Percentiles rank a stretch among this genome's conserved stretches.
Evolutionary conservation across 2,329 filamentous ascomycete species (phyloP).

Genomic region (Hawksworthiomyces lignivorus): DNA sequence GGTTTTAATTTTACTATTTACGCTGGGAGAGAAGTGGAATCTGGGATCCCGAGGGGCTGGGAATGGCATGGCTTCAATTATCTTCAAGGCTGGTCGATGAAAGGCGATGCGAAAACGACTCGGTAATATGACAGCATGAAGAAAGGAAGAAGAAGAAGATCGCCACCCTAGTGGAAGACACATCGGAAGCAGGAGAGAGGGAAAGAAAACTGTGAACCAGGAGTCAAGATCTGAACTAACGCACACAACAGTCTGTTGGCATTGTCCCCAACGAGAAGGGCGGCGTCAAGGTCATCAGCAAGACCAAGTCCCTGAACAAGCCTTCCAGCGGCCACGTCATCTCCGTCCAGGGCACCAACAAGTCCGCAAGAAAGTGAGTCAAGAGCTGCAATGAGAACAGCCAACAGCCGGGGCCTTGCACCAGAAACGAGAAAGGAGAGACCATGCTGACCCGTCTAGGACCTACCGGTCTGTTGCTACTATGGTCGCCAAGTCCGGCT

Average conservation of each 20-base stretch:
- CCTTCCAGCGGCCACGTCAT: conserved; percentile 60
- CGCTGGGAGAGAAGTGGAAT: too few relatives aligned
- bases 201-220: background rate
- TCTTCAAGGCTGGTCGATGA: too few relatives aligned
- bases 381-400: too few relatives aligned
- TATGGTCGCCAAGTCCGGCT: conserved; percentile 73
- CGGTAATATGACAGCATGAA: too few relatives aligned
- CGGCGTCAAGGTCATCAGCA: conserved; percentile 72
- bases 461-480: conserved; percentile 84
- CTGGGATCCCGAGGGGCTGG: too few relatives aligned
- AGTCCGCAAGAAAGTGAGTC: conserved; percentile 71
- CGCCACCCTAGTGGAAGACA: too few relatives aligned
- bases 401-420: background rate
- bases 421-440: background rate
- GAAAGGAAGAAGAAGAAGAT: too few relatives aligned
- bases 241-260: conserved; percentile 64
- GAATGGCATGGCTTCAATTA: too few relatives aligned
- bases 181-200: too few relatives aligned
- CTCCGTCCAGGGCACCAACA: conserved; percentile 62
- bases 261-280: conserved; percentile 69
- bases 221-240: background rate
- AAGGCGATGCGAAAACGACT: too few relatives aligned
- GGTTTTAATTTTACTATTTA: conserved; percentile 7
- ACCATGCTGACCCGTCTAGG: conserved; percentile 36
- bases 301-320: conserved; percentile 68